Base-by-base conservation (phyloP, 1,284 basidiomycete species). In the Microbotryum violaceum region DNA sequence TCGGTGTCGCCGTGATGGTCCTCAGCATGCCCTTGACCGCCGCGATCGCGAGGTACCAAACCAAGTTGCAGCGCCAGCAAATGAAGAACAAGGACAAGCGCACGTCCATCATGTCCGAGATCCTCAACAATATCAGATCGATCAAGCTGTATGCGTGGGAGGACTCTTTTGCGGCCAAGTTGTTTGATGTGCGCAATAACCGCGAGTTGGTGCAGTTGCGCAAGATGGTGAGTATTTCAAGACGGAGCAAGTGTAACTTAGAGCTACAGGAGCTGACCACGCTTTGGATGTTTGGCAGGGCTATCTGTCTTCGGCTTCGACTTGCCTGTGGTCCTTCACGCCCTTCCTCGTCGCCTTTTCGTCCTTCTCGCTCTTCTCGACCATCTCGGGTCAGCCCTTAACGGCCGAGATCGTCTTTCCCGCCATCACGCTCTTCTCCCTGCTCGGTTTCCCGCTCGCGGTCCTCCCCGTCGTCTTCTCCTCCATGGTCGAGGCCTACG, bases 391-490 rank as follows among this genome's bases (percentile, higher is more conserved):
- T 3, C 80, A 74, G 51, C 89, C 91, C 2, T 77, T 97, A 6
- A 97, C 93, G 0, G 84, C 88, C 2, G 91, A 96, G 71, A 79
- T 92, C 64, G 91, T 97, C 70, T 97, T 97, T 81, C 93, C 93
- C 4, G 86, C 91, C 0, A 91, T 97, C 57, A 88, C 90, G 0
- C 79, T 97, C 47, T 97, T 97, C 79, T 87, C 90, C 81, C 81
- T 97, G 0, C 79, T 97, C 42, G 82, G 86, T 69, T 88, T 96
- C 79, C 91, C 93, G 25, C 79, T 97, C 44, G 87, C 85, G 60
- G 67, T 70, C 27, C 59, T 71, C 8, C 70, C 70, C 14, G 58
- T 69, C 55, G 70, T 71, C 18, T 87, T 83, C 2, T 84, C 86
- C 9, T 87, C 84, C 68, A 81, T 89, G 66, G 85, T 93, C 55